Evolutionary conservation across 2,329 filamentous ascomycete species (phyloP).

Genomic region (Mariannaea elegans): DNA sequence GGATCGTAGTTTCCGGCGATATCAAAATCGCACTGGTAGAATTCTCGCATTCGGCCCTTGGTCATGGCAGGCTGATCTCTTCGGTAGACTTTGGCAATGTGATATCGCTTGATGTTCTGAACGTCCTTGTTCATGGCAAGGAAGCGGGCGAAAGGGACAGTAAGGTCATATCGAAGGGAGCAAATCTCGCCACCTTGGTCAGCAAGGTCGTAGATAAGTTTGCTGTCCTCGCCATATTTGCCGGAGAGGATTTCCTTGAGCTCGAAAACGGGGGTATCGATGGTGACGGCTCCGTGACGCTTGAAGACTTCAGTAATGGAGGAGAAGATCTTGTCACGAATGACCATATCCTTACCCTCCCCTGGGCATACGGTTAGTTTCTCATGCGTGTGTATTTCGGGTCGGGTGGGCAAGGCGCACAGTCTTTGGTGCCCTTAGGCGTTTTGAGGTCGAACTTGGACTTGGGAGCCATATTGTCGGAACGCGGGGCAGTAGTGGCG

Average conservation of each 20-base stretch:
- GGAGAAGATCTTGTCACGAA: conserved; percentile 81
- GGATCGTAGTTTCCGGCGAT: conserved; percentile 88
- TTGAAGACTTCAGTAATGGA: conserved; percentile 83
- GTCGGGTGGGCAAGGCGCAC: conserved; percentile 47
- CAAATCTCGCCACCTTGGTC: conserved; percentile 82
- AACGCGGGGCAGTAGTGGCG: conserved; percentile 38
- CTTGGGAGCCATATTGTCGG: conserved; percentile 43
- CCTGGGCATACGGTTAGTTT: conserved; percentile 44
- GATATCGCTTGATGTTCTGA: conserved; percentile 89
- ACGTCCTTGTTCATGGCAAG: conserved; percentile 89
- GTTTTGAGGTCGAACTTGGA: conserved; percentile 71
- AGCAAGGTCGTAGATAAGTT: conserved; percentile 88
- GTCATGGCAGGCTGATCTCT: conserved; percentile 70
- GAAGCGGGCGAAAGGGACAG: conserved; percentile 91
- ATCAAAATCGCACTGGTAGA: conserved; percentile 98
- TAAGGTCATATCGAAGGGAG: conserved; percentile 86
- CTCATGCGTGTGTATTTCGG: neutral
- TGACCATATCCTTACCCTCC: conserved; percentile 80
- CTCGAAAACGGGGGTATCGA: conserved; percentile 88
- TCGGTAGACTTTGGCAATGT: conserved; percentile 85
- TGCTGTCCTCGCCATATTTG: conserved; percentile 92
- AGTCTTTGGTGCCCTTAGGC: conserved; percentile 92
- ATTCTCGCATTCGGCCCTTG: conserved; percentile 93
- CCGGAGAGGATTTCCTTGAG: conserved; percentile 85
- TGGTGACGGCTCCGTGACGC: conserved; percentile 80